A percentile compares a stretch with the other conserved stretches of the same genome.
These are phyloP conservation scores for Dioszegia hungarica DNA, from an alignment of 768 basidiomycete genomes.

Conservation along the genomic window DNA sequence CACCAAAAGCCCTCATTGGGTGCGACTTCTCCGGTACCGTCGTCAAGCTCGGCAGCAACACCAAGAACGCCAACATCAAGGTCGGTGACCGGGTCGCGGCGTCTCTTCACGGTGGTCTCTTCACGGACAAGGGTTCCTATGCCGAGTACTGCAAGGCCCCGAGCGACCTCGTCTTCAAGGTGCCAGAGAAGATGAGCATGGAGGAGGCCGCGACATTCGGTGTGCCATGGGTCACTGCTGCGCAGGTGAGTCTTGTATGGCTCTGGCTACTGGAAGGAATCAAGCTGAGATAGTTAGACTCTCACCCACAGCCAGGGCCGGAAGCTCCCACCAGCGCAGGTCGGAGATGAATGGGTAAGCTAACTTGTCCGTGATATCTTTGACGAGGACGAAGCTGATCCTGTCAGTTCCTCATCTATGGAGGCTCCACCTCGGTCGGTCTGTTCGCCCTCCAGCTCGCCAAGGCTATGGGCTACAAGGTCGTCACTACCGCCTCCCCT, in stretches of 20 bases:
- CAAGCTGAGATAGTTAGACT: background rate
- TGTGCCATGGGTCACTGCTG: slow-evolving; percentile 36
- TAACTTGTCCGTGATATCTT: no score
- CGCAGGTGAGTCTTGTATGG: slow-evolving; percentile 11
- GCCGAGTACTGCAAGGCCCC: slow-evolving; percentile 33
- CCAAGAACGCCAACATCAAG: slow-evolving; percentile 3
- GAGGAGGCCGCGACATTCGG: slow-evolving; percentile 32
- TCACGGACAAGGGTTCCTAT: slow-evolving; percentile 31
- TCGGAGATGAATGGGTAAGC: slow-evolving; percentile 2
- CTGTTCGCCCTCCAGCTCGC: slow-evolving; percentile 39
- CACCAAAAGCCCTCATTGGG: slow-evolving; percentile 27
- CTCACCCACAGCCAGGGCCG: background rate
- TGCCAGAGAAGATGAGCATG: slow-evolving; percentile 25
- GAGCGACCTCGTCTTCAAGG: slow-evolving; percentile 27
- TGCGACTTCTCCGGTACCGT: slow-evolving; percentile 39
- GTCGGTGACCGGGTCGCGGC: slow-evolving; percentile 38
- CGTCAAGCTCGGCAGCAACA: slow-evolving; percentile 22
- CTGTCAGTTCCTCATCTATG: slow-evolving; percentile 39
- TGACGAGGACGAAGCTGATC: background rate
- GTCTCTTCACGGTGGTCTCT: slow-evolving; percentile 34
- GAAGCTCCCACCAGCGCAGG: slow-evolving; percentile 3
- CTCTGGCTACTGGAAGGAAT: background rate
- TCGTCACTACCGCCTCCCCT: slow-evolving; percentile 48
- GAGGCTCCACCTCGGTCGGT: slow-evolving; percentile 49
- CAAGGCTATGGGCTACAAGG: slow-evolving; percentile 41